These are phyloP conservation scores for Suillus discolor DNA, from an alignment of 768 basidiomycete genomes.

Conservation along the genomic window DNA sequence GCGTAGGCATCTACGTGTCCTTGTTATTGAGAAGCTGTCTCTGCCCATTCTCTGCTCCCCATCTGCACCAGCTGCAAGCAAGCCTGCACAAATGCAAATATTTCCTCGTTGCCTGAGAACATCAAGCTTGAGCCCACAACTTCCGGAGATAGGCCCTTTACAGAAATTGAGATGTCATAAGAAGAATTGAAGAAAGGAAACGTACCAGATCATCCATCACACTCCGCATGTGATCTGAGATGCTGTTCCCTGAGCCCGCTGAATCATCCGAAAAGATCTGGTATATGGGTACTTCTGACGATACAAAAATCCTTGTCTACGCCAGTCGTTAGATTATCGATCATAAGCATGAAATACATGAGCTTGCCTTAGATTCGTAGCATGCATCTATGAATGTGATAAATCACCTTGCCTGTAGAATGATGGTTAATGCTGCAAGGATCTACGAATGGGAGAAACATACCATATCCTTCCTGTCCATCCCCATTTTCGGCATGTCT, in stretches of 20 bases:
- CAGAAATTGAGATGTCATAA: conserved; percentile 10
- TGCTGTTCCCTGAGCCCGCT: conserved; percentile 38
- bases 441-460: conserved; percentile 9
- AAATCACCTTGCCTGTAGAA: conserved; percentile 84
- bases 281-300: conserved; percentile 90
- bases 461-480: conserved; percentile 87
- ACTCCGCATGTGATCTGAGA: conserved; percentile 86
- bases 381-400: conserved; percentile 98
- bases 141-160: conserved; percentile 76
- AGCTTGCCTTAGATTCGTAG: conserved; percentile 81
- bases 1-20: not conserved
- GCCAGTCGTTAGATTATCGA: conserved; percentile 1
- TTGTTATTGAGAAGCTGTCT: conserved; percentile 31
- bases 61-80: conserved; percentile 86
- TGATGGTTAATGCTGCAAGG: conserved; percentile 9
- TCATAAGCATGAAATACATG: not conserved
- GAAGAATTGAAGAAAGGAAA: conserved; percentile 13
- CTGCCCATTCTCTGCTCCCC: conserved; percentile 89
- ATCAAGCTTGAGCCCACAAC: conserved; percentile 83
- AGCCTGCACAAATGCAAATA: conserved; percentile 96
- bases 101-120: conserved; percentile 95
- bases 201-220: conserved; percentile 95
- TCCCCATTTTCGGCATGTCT: conserved; percentile 86
- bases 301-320: conserved; percentile 87
- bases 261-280: conserved; percentile 84